Evolutionary conservation across 805 yeast species (phyloP).

Genomic region (Novakomyces olei): DNA sequence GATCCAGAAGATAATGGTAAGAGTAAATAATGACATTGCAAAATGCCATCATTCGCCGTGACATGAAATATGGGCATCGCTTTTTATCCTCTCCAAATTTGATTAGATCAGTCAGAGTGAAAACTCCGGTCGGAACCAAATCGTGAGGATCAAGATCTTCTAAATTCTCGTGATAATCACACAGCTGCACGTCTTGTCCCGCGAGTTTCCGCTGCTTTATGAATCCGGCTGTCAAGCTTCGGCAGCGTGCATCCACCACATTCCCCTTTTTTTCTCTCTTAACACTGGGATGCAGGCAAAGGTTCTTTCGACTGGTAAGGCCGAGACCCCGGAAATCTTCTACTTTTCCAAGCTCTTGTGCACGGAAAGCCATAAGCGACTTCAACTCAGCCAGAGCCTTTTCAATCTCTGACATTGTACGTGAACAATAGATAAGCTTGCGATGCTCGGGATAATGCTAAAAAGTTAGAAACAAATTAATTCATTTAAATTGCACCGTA

Average conservation of each 20-base stretch:
- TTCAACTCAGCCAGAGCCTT: slow-evolving; percentile 85
- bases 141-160: slow-evolving; percentile 73
- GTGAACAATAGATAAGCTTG: slow-evolving; percentile 89
- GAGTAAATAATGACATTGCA: slow-evolving; percentile 91
- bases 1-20: slow-evolving; percentile 86
- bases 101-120: slow-evolving; percentile 68
- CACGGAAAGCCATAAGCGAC: slow-evolving; percentile 66
- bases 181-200: slow-evolving; percentile 38
- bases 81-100: slow-evolving; percentile 56
- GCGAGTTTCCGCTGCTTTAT: slow-evolving; percentile 43
- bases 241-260: slow-evolving; percentile 87
- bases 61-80: slow-evolving; percentile 91
- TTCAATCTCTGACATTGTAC: slow-evolving; percentile 98
- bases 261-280: slow-evolving; percentile 75
- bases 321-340: slow-evolving; percentile 93
- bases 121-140: slow-evolving; percentile 78
- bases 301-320: slow-evolving; percentile 76
- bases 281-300: slow-evolving; percentile 76
- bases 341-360: slow-evolving; percentile 57
- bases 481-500: slow-evolving; percentile 19
- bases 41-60: slow-evolving; percentile 64
- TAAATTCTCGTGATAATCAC: slow-evolving; percentile 80
- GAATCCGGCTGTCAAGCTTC: slow-evolving; percentile 84
- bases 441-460: slow-evolving; percentile 73
- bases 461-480: not conserved